Evolutionary conservation across 2,329 filamentous ascomycete genomes (phyloP).

Genomic region (Penicillium sp.): DNA sequence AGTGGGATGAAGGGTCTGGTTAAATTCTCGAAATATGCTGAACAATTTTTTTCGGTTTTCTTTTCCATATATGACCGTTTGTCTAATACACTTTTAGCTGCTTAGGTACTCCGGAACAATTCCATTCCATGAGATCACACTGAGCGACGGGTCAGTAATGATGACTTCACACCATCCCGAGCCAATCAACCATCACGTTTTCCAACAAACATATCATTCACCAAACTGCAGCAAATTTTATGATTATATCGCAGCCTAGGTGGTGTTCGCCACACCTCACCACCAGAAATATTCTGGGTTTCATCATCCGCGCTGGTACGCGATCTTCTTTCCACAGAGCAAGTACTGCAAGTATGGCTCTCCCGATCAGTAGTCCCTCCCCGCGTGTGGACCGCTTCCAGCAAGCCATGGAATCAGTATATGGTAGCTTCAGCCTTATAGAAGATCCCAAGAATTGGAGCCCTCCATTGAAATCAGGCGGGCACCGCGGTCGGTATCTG

Average conservation of each 20-base stretch:
- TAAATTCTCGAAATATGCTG: background rate
- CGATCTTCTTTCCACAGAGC: background rate
- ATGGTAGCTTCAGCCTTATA: conserved; percentile 38
- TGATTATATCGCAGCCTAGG: background rate
- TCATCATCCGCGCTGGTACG: background rate
- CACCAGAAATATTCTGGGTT: background rate
- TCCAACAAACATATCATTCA: background rate
- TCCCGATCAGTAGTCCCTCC: conserved; percentile 20
- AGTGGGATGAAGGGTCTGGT: background rate
- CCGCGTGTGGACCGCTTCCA: conserved; percentile 33
- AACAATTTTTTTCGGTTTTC: background rate
- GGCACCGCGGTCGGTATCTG: conserved; percentile 59
- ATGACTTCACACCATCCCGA: conserved; percentile 30
- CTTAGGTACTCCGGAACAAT: background rate
- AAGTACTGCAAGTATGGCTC: conserved; percentile 22
- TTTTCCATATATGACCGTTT: background rate
- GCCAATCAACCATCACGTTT: background rate
- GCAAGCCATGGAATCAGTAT: conserved; percentile 42
- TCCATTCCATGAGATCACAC: conserved; percentile 22
- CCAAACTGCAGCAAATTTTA: background rate
- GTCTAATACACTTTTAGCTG: background rate
- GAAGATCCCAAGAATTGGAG: conserved; percentile 43
- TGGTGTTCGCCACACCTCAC: background rate
- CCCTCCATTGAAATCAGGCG: conserved; percentile 53
- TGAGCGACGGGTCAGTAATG: conserved; percentile 24